These are phyloP conservation scores for Flaveria sonorensis DNA, from an alignment of 129 eudicot genomes.

Conservation along the genomic window DNA sequence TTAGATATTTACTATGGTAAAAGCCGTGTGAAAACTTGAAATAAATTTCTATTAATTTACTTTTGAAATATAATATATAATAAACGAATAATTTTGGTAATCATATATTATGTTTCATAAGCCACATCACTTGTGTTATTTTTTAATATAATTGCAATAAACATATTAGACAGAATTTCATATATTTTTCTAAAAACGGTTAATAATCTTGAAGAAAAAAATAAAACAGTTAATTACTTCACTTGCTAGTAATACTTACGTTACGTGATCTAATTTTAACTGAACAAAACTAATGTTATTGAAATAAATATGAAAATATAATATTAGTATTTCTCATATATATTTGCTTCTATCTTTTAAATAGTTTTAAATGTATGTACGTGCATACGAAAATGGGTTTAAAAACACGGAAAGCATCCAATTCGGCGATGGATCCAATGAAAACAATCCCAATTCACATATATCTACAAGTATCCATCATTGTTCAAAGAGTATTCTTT, in stretches of 20 bases:
- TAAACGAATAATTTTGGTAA: too few species aligned
- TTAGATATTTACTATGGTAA: too few species aligned
- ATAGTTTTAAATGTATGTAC: background rate
- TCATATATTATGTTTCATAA: too few species aligned
- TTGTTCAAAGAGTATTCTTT: background rate
- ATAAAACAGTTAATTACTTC: background rate
- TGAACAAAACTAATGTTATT: background rate
- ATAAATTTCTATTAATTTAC: too few species aligned
- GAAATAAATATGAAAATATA: background rate
- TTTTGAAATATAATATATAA: too few species aligned
- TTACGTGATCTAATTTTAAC: background rate
- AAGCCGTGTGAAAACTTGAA: too few species aligned
- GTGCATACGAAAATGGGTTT: background rate
- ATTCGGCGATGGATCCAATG: slow-evolving; percentile 65
- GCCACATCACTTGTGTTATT: too few species aligned
- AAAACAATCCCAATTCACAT: slow-evolving; percentile 25
- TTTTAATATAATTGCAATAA: too few species aligned
- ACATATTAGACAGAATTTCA: too few species aligned
- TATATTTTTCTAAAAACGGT: too few species aligned
- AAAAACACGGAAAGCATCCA: slow-evolving; percentile 26
- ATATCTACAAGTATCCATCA: slow-evolving; percentile 23
- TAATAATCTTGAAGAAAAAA: too few species aligned
- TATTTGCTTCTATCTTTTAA: background rate
- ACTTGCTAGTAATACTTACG: background rate
- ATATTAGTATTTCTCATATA: background rate